Evolutionary conservation across 2,329 filamentous ascomycete species (phyloP).

Genomic region (Cercospora sojina): DNA sequence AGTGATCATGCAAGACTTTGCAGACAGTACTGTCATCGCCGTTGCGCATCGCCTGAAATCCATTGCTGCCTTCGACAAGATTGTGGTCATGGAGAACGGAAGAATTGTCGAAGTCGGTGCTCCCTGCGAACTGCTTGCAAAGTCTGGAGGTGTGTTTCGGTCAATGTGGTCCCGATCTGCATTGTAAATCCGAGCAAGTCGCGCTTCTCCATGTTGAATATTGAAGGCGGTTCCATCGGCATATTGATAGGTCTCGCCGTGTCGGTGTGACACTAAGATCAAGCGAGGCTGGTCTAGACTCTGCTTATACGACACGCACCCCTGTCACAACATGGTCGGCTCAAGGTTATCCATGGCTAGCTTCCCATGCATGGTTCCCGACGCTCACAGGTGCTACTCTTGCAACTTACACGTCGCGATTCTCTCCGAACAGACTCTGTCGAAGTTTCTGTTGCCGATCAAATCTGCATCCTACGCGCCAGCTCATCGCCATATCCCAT

Average conservation of each 20-base stretch:
- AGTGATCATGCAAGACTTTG: conserved; percentile 49
- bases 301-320: conserved; percentile 5
- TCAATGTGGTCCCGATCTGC: conserved; percentile 7
- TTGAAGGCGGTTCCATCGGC: not conserved
- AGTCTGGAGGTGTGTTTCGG: conserved; percentile 10
- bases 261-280: not conserved
- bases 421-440: not conserved
- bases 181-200: not conserved
- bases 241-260: not conserved
- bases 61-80: conserved; percentile 54
- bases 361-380: not conserved
- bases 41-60: conserved; percentile 59
- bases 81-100: conserved; percentile 54
- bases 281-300: conserved; percentile 3
- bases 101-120: conserved; percentile 45
- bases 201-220: not conserved
- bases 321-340: not conserved
- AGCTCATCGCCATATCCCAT: not conserved
- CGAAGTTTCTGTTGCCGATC: not conserved
- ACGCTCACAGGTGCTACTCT: not conserved
- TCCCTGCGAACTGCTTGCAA: conserved; percentile 27
- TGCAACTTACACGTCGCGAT: not conserved
- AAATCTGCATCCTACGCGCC: not conserved
- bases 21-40: conserved; percentile 58
- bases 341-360: conserved; percentile 9